Conservation (phyloP, 2,329 filamentous ascomycete species). For the Hymenoscyphus fraxineus region DNA sequence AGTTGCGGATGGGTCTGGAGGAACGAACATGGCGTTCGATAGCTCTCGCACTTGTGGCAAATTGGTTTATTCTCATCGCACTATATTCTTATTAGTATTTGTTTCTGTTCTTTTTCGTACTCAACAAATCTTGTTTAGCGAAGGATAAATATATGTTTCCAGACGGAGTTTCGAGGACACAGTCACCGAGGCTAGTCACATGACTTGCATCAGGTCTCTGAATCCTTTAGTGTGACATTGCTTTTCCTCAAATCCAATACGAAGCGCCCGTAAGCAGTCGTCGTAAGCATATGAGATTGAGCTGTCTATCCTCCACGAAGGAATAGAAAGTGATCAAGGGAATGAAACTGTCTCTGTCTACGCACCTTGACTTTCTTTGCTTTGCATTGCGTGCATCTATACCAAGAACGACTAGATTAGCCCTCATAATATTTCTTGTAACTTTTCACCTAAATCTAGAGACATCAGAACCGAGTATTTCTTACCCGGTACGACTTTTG, state of each 20-base stretch:
- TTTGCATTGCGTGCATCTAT: slow-evolving; percentile 35
- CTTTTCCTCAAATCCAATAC: background rate
- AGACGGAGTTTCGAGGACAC: background rate
- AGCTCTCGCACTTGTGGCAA: slow-evolving; percentile 28
- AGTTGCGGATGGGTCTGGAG: slow-evolving; percentile 10
- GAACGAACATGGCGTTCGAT: slow-evolving; percentile 30
- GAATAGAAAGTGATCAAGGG: background rate
- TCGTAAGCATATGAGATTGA: background rate
- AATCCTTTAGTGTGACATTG: background rate
- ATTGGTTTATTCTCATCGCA: slow-evolving; percentile 32
- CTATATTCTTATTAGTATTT: slow-evolving; percentile 15
- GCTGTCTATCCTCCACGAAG: background rate
- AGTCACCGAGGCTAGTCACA: no score
- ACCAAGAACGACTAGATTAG: background rate
- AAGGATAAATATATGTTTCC: background rate
- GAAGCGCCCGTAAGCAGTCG: background rate
- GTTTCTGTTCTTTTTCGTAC: background rate
- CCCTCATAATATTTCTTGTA: background rate
- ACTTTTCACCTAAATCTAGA: background rate
- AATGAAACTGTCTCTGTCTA: background rate
- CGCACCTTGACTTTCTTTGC: slow-evolving; percentile 36
- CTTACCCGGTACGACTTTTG: slow-evolving; percentile 32
- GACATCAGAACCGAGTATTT: background rate
- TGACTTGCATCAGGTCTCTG: background rate
- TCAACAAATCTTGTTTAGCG: background rate